phyloP scores from a whole-genome alignment of 768 basidiomycete genomes.

The Rhodotorula graminis region DNA sequence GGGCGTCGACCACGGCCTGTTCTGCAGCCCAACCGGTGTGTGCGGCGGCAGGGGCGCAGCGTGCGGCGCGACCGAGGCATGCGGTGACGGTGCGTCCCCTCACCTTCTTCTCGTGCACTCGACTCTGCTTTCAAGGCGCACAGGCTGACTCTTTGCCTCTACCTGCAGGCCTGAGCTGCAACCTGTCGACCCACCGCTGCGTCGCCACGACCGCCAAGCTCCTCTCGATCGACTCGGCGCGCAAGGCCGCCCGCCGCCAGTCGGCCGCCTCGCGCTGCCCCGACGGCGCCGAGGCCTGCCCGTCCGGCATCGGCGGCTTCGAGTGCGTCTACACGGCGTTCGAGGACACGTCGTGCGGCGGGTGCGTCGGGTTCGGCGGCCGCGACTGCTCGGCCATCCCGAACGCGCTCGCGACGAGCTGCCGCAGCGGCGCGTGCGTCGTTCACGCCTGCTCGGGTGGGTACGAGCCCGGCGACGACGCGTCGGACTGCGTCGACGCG shows the following conservation, averaged over 20 bases:
- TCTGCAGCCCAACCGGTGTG: conserved; percentile 10
- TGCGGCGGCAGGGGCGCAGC: conserved; percentile 21
- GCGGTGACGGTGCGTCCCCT: not conserved
- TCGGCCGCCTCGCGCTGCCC: conserved; percentile 23
- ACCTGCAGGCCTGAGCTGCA: conserved; percentile 27
- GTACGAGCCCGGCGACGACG: conserved; percentile 7
- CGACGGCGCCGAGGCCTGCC: conserved; percentile 16
- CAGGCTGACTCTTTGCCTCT: not conserved
- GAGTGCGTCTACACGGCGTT: conserved; percentile 23
- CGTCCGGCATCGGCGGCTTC: conserved; percentile 25
- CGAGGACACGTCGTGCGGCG: conserved; percentile 32
- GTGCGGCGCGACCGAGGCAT: conserved; percentile 10
- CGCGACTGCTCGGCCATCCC: conserved; percentile 14
- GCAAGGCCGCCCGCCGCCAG: conserved; percentile 11
- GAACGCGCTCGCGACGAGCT: conserved; percentile 24
- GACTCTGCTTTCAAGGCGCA: too few species aligned
- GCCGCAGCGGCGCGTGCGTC: conserved; percentile 12
- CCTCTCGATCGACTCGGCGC: not conserved
- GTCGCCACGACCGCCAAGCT: not conserved
- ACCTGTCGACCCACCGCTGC: conserved; percentile 28
- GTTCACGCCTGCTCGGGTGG: conserved; percentile 24
- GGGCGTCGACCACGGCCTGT: conserved; percentile 23
- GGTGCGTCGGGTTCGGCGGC: conserved; percentile 21
- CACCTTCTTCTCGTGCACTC: too few species aligned
- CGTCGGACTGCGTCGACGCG: conserved; percentile 18